Evolutionary conservation across 345 rosid genomes (phyloP).

Genomic region (Linum trigynum): DNA sequence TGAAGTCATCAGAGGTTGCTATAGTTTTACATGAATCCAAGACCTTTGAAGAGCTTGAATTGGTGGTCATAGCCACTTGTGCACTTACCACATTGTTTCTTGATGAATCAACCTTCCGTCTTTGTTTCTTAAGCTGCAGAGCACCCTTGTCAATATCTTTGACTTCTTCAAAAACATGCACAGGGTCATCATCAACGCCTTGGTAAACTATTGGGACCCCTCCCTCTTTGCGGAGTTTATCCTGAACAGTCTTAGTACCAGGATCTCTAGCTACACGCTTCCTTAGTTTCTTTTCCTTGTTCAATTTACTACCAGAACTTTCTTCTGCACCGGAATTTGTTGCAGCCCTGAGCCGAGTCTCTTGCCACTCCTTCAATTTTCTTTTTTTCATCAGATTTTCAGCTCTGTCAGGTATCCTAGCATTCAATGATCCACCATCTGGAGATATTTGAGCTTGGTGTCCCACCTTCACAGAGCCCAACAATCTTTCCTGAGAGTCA

Average conservation of each 20-base stretch:
- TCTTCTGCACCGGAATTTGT: constrained; percentile 23
- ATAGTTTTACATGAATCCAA: constrained; percentile 30
- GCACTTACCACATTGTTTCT: constrained; percentile 31
- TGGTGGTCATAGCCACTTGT: constrained; percentile 34
- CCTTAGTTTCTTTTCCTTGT: constrained; percentile 29
- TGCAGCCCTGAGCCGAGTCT: constrained; percentile 22
- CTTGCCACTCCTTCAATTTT: constrained; percentile 31
- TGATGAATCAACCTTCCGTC: constrained; percentile 16
- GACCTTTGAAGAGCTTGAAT: constrained; percentile 60
- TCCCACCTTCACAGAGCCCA: constrained; percentile 26
- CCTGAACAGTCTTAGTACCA: constrained; percentile 16
- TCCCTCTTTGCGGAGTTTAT: constrained; percentile 16
- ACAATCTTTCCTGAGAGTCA: constrained; percentile 26
- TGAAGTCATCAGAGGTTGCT: constrained; percentile 26
- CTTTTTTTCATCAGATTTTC: constrained; percentile 31
- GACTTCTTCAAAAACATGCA: constrained; percentile 26
- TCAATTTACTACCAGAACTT: constrained; percentile 22
- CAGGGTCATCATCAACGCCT: constrained; percentile 19
- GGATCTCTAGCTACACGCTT: constrained; percentile 16
- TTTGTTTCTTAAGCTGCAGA: constrained; percentile 13
- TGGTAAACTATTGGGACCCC: constrained; percentile 5
- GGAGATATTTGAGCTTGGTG: constrained; percentile 32
- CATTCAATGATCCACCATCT: constrained; percentile 33
- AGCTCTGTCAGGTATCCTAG: constrained; percentile 22
- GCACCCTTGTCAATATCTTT: constrained; percentile 19